Evolutionary conservation across 2,329 filamentous ascomycete genomes (phyloP), one percentile per base, ranked within the genome.

Genomic region (Trichoderma sp.): DNA sequence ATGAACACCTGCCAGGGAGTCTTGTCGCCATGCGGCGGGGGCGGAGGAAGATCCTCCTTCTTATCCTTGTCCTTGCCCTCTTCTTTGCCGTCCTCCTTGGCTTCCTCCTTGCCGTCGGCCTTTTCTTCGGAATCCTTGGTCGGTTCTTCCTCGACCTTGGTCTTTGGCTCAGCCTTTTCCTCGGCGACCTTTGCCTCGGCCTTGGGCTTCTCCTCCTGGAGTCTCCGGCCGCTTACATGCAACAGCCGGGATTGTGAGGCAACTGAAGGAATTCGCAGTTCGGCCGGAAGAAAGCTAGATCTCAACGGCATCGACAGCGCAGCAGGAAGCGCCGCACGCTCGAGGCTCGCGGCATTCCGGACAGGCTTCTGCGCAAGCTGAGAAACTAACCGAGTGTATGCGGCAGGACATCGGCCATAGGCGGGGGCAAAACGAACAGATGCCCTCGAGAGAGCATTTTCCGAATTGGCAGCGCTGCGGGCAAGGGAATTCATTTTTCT

Each of bases 1-100:
- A 93, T 93, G 85, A 99, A 99, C 36, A 99, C 96, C 81, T 98
- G 94, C 95, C 96, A 98, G 68, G 96, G 96, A 3, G 95, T 96
- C 86, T 99, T 99, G 84, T 97, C 94, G 73, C 96, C 96, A 79
- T 99, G 96, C 23, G 95, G 95, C n/a, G 96, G 95, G 15, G 95
- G 95, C 26, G 95, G 93, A 13, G 95, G 91, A 32, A 89, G 82
- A 73, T 94, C 89, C 77, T 93, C 89, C 79, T 90, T 87, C 80
- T 91, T 87, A 79, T 88, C 84, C 73, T 87, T 82, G 65, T 88
- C 84, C 73, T 87, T 82, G 66, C 84, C 79, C 62, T 84, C 83
- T 68, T 88, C 81, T 50, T 85, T 79, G 64, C 80, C 78, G 53
- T 79, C 78, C 64, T 84, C 79, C 68, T 84, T 80, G 36, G 82